phyloP scores from a whole-genome alignment of 2,329 filamentous ascomycete genomes.

The Phialophora expanda region DNA sequence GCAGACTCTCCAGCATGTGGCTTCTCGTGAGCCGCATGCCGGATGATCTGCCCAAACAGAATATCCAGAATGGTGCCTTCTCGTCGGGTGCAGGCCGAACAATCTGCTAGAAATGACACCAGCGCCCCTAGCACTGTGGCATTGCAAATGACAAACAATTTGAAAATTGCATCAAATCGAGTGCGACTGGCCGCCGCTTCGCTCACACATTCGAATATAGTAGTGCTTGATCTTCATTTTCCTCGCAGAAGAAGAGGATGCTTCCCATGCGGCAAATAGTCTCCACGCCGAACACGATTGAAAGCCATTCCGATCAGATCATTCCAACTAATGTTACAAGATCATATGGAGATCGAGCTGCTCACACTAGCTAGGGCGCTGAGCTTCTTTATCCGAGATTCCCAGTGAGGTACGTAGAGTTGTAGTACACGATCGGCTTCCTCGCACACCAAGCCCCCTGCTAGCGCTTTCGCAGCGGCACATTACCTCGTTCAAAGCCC shows the following conservation, averaged over 20 bases:
- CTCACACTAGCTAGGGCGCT: not conserved
- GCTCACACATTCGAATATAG: not conserved
- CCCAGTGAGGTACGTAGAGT: not conserved
- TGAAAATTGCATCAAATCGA: not conserved
- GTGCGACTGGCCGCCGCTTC: not conserved
- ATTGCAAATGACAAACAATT: constrained; percentile 1
- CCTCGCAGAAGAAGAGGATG: not conserved
- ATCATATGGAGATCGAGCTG: not conserved
- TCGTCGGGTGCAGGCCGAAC: not conserved
- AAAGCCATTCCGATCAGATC: not conserved
- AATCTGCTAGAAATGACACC: not conserved
- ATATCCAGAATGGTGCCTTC: not conserved
- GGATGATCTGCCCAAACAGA: not conserved
- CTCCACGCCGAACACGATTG: not conserved
- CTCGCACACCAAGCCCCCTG: not conserved
- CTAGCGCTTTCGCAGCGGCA: not conserved
- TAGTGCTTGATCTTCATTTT: not conserved
- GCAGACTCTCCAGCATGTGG: not conserved
- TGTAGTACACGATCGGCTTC: not conserved
- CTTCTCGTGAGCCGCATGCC: not conserved
- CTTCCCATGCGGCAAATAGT: not conserved
- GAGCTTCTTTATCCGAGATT: not conserved
- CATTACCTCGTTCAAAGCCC: not conserved
- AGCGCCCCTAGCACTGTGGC: not conserved
- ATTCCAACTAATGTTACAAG: not conserved